Base-by-base conservation (phyloP, 768 basidiomycete species). In the Auriculariales sp. region DNA sequence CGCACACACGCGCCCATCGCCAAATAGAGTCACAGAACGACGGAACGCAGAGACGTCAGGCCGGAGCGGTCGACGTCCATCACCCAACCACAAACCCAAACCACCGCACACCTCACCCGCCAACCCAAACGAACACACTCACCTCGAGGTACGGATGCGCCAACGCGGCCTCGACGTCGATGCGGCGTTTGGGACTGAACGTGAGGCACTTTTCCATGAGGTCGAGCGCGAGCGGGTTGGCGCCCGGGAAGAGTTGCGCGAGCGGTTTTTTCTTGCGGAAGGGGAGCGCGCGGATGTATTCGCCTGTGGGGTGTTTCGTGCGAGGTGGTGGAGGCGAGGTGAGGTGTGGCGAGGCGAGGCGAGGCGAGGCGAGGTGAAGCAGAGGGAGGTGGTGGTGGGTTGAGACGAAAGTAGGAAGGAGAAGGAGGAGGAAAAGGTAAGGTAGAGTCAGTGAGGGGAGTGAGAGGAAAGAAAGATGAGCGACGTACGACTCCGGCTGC, bases 111-210 rank as follows among this genome's bases (percentile, higher is more conserved):
- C n/a, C n/a, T n/a, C n/a, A n/a, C n/a, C n/a, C n/a, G n/a, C n/a
- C n/a, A n/a, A n/a, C n/a, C n/a, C n/a, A n/a, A 32, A 32, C 31
- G 31, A 32, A 15, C 9, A 15, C 31, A 45, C 52, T 55, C 14
- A 84, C 88, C 69, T 78, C 77, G 24, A 94, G 71, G 63, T 95
- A 95, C 0, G 91, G 89, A 66, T 98, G 94, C 53, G 76, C 75
- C 48, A 98, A 69, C 1, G 89, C 89, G 52, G 92, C 82, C 34
- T 82, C 80, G 11, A 88, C 92, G 54, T 88, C 86, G 52, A 97
- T 84, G 14, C 94, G 74, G 59, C 84, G 77, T 59, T 80, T 84
- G 7, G 94, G 94, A 52, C 77, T 84, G 62, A 91, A 91, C 1
- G 84, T 87, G 32, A 92, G 68, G 53, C 81, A 86, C 57, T 78